These are phyloP conservation scores for Caloboletus firmus DNA, from an alignment of 1,284 basidiomycete genomes.

Conservation along the genomic window DNA sequence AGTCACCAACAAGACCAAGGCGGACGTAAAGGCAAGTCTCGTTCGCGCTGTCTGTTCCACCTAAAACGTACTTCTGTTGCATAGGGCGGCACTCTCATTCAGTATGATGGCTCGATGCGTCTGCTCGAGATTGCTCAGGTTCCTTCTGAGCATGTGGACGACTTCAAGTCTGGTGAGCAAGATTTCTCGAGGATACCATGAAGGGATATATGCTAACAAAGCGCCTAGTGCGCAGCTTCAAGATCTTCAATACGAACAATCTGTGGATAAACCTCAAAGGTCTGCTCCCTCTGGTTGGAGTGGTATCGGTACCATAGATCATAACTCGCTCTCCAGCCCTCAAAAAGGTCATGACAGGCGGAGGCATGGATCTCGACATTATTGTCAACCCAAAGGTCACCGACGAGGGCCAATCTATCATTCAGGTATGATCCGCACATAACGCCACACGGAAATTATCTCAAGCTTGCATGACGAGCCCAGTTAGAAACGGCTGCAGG, in stretches of 20 bases:
- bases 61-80: not conserved
- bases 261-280: conserved; percentile 91
- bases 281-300: conserved; percentile 20
- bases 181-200: not conserved
- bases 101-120: conserved; percentile 91
- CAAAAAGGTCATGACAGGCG: conserved; percentile 90
- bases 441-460: conserved; percentile 7
- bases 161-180: conserved; percentile 78
- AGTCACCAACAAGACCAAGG: conserved; percentile 99
- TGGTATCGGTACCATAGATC: not conserved
- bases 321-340: conserved; percentile 52
- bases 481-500: conserved; percentile 96
- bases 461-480: conserved; percentile 20
- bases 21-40: conserved; percentile 67
- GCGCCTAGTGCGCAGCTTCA: conserved; percentile 73
- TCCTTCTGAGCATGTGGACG: conserved; percentile 93
- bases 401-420: conserved; percentile 83
- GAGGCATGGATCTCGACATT: conserved; percentile 86
- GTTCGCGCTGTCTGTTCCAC: not conserved
- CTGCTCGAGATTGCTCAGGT: conserved; percentile 98
- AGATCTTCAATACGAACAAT: conserved; percentile 97
- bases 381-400: conserved; percentile 92
- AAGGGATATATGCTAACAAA: not conserved
- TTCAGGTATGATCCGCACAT: conserved; percentile 46
- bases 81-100: conserved; percentile 93